These are phyloP conservation scores for Suillus subaureus DNA, from an alignment of 768 basidiomycete genomes.

Conservation along the genomic window DNA sequence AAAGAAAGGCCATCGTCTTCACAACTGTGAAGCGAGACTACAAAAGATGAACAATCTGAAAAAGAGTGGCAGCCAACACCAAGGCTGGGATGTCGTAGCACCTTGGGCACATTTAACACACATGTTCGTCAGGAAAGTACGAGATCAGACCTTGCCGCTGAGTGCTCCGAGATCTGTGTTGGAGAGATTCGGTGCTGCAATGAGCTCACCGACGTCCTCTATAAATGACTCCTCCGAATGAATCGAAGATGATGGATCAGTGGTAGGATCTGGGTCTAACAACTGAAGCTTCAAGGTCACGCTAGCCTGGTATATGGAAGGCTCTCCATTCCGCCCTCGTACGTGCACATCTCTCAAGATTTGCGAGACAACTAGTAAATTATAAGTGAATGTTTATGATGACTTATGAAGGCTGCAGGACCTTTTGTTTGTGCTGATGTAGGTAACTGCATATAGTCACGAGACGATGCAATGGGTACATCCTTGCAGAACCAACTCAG, in stretches of 20 bases:
- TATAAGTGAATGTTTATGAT: not conserved
- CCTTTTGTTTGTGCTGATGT: conserved; percentile 3
- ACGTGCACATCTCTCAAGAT: not conserved
- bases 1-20: not conserved
- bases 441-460: conserved; percentile 3
- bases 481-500: conserved; percentile 3
- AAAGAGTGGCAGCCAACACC: not conserved
- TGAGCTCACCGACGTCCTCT: conserved; percentile 6
- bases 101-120: not conserved
- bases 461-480: conserved; percentile 4
- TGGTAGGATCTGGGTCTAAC: not conserved
- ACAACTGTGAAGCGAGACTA: conserved; percentile 2
- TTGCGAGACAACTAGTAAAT: not conserved
- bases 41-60: not conserved
- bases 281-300: not conserved
- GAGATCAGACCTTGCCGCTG: not conserved
- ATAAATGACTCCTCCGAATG: not conserved
- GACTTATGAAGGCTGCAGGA: not conserved
- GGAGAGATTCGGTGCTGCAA: conserved; percentile 4
- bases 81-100: not conserved
- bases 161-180: not conserved
- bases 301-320: conserved; percentile 6
- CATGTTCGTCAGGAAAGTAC: not conserved
- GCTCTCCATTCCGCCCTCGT: not conserved
- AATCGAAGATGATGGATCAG: not conserved